Base-by-base conservation (phyloP, 75 land plant species). In the Selaginella tamariscina region DNA sequence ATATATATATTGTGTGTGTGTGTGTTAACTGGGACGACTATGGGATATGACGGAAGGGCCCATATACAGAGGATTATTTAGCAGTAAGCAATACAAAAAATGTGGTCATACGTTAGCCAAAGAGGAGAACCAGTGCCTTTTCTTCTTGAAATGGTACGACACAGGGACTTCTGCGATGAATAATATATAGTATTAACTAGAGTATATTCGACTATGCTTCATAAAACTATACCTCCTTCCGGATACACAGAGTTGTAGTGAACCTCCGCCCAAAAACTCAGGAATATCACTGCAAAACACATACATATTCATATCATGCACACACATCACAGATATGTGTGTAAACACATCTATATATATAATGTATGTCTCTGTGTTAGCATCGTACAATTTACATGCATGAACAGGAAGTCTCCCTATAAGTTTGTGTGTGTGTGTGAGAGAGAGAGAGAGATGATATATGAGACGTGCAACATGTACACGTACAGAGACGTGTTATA, bases 231-330 rank as follows among this genome's bases (percentile, higher is more conserved):
- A 39, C 49, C 49, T 39, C 49, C 49, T 39, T 39, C 49, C 49
- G 49, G 49, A 72, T 89, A 84, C 5, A 89, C 32, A 27, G 94
- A 89, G 70, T 89, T 89, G 74, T 89, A 89, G 62, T 89, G 94
- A 13, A 89, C 82, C 71, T 89, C 94, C 32, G 94, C 86, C 94
- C 94, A 89, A 57, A 89, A 89, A 72, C 94, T 89, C 56, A 89
- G 60, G 91, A 87, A 89, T 2, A 89, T 65, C 60, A 82, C 94
- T 89, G 83, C 59, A 74, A 65, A 28, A 69, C n/a, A n/a, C n/a
- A n/a, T n/a, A n/a, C n/a, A n/a, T n/a, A n/a, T n/a, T n/a, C n/a
- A n/a, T n/a, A n/a, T n/a, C n/a, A n/a, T n/a, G n/a, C n/a, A n/a
- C n/a, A n/a, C n/a, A n/a, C n/a, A n/a, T n/a, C n/a, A n/a, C n/a